Conservation (phyloP, 2,329 filamentous ascomycete genomes). For the Beauveria rudraprayagi region DNA sequence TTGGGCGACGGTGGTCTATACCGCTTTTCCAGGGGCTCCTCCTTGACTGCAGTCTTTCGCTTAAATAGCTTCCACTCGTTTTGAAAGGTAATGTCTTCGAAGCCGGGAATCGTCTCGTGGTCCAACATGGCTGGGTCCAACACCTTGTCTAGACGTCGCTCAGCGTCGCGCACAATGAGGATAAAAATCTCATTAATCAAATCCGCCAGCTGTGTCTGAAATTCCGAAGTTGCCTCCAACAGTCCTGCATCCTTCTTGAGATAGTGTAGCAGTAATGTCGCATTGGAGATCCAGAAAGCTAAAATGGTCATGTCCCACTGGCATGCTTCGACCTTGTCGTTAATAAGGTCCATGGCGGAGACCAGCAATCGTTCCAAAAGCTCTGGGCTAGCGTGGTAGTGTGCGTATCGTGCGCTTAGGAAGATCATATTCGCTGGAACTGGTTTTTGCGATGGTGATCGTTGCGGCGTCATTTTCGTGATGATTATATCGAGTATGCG, state of each 20-base stretch:
- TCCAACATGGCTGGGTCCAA: constrained; percentile 91
- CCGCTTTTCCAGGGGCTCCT: constrained; percentile 82
- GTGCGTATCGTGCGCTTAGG: constrained; percentile 87
- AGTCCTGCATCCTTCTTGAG: constrained; percentile 87
- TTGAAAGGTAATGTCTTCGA: constrained; percentile 94
- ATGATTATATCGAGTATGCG: constrained; percentile 92
- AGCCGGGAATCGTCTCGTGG: constrained; percentile 94
- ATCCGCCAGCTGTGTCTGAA: constrained; percentile 88
- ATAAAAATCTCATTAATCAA: constrained; percentile 98
- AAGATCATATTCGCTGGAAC: constrained; percentile 97
- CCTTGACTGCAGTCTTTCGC: constrained; percentile 80
- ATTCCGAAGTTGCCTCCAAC: constrained; percentile 72
- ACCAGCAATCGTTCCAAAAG: constrained; percentile 73
- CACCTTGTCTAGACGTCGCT: constrained; percentile 92
- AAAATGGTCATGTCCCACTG: constrained; percentile 99
- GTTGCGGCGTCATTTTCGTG: constrained; percentile 94
- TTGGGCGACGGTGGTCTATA: constrained; percentile 91
- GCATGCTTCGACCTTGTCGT: constrained; percentile 86
- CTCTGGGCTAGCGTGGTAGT: constrained; percentile 87
- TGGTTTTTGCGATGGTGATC: constrained; percentile 93
- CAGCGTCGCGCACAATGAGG: constrained; percentile 90
- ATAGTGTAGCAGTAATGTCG: constrained; percentile 90
- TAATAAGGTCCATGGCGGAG: constrained; percentile 91
- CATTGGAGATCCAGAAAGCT: constrained; percentile 98
- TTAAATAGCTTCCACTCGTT: constrained; percentile 99